Evolutionary conservation across 768 basidiomycete species (phyloP), one percentile per base, ranked within the genome.

Genomic region (Mycena sanguinolenta): DNA sequence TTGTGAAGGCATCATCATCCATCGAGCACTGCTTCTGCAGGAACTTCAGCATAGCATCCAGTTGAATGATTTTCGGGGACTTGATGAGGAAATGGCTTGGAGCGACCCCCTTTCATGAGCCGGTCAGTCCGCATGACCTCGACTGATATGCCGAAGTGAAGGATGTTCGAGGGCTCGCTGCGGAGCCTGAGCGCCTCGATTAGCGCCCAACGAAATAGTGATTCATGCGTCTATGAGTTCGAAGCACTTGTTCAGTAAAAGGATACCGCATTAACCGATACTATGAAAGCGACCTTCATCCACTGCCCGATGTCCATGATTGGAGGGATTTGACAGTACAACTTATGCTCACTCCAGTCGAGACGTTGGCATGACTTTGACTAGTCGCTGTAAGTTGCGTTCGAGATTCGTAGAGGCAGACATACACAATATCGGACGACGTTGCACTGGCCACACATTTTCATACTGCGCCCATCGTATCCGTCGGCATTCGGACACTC

Each of bases 301-400:
- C 59, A 67, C 14, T 19, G 19, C 5, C 39, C 66, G 59, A 67
- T 59, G 19, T 67, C 66, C 54, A 62, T 27, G 32, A 67, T 34
- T 5, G 66, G 59, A 6, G 65, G 42, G 4, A 62, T 67, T 36
- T 62, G 60, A n/a, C 59, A 67, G 23, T 67, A 67, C 23, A 49
- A 25, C 34, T 49, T 67, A 53, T 57, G 66, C n/a, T 67, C 54
- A 17, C 14, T 2, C 60, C 66, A 67, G 34, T 67, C 66, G 0
- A 52, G 14, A 36, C 50, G 52, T 38, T 62, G 42, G 39, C 66
- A 67, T 12, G 19, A 30, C 21, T 53, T 59, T 17, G 65, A 66
- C 65, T 67, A n/a, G 19, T 38, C 12, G 17, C 8, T 16, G n/a
- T 2, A 12, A 17, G 2, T 12, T 57, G 19, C 44, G 25, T 66